Evolutionary conservation across 2,329 filamentous ascomycete species (phyloP).

Genomic region (Ophiostoma fasciatum): DNA sequence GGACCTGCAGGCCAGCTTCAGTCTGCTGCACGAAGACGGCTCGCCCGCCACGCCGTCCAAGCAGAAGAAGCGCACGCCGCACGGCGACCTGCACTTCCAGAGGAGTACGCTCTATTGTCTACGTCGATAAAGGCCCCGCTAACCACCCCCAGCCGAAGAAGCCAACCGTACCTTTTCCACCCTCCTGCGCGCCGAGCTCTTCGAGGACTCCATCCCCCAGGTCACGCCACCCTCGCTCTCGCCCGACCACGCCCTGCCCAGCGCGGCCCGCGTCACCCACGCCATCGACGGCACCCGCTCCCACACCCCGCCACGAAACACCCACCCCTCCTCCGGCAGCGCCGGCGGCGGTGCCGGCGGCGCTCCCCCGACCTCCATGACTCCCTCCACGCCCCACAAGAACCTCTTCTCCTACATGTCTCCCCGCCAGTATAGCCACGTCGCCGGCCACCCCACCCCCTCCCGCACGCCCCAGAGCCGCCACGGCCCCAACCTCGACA

Average conservation of each 20-base stretch:
- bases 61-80: constrained; percentile 68
- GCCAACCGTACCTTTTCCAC: constrained; percentile 87
- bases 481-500: constrained; percentile 77
- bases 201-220: constrained; percentile 81
- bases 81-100: constrained; percentile 88
- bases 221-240: constrained; percentile 49
- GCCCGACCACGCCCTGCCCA: constrained; percentile 38
- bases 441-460: constrained; percentile 73
- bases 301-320: constrained; percentile 54
- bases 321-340: constrained; percentile 6
- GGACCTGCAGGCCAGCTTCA: constrained; percentile 87
- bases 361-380: constrained; percentile 55
- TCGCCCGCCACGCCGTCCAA: constrained; percentile 84
- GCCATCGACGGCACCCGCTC: constrained; percentile 54
- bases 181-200: constrained; percentile 78
- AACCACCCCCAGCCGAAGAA: constrained; percentile 52
- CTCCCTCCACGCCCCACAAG: constrained; percentile 91
- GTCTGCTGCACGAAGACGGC: constrained; percentile 77
- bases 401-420: constrained; percentile 91
- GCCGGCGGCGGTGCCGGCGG: no score
- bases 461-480: constrained; percentile 80
- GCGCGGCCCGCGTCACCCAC: constrained; percentile 37
- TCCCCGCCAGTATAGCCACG: constrained; percentile 51
- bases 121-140: neutral
- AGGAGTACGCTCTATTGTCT: constrained; percentile 47